These are phyloP conservation scores for Musa beccarii DNA, from an alignment of 176 grass and related monocot genomes.

Conservation along the genomic window DNA sequence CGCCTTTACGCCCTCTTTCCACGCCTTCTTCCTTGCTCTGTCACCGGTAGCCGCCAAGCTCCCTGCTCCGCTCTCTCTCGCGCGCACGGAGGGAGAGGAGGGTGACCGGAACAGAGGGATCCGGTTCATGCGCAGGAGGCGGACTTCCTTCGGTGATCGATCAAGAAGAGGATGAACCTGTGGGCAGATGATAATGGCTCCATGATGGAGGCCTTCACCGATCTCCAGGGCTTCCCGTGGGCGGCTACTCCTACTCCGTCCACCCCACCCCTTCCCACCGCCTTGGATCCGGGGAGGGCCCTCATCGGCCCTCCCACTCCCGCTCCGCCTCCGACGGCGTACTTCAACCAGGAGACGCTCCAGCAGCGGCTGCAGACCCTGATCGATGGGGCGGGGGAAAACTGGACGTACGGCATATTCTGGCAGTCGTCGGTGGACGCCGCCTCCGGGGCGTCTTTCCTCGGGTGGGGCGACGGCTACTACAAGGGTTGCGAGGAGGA, in stretches of 20 bases:
- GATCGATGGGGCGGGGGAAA: conserved; percentile 63
- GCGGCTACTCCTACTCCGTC: not conserved
- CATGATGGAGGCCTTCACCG: conserved; percentile 99
- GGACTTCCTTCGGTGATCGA: too few relatives aligned
- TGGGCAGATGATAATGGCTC: conserved; percentile 86
- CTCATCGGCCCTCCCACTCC: not conserved
- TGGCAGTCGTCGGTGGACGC: conserved; percentile 69
- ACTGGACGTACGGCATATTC: conserved; percentile 95
- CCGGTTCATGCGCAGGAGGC: too few relatives aligned
- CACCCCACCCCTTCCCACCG: not conserved
- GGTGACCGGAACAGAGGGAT: too few relatives aligned
- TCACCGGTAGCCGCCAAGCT: too few relatives aligned
- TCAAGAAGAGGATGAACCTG: conserved; percentile 47
- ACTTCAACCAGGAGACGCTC: conserved; percentile 69
- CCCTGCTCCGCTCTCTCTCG: too few relatives aligned
- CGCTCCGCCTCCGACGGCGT: conserved; percentile 10
- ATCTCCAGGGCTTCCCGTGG: conserved; percentile 63
- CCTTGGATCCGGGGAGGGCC: not conserved
- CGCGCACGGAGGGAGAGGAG: too few relatives aligned
- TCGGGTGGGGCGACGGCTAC: conserved; percentile 53
- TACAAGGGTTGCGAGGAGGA: conserved; percentile 45
- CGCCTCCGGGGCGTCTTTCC: conserved; percentile 46
- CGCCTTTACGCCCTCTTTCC: too few relatives aligned
- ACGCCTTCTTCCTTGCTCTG: too few relatives aligned
- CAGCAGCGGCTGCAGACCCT: conserved; percentile 82